Evolutionary conservation across 345 rosid species (phyloP).

Genomic region (Salix suchowensis): DNA sequence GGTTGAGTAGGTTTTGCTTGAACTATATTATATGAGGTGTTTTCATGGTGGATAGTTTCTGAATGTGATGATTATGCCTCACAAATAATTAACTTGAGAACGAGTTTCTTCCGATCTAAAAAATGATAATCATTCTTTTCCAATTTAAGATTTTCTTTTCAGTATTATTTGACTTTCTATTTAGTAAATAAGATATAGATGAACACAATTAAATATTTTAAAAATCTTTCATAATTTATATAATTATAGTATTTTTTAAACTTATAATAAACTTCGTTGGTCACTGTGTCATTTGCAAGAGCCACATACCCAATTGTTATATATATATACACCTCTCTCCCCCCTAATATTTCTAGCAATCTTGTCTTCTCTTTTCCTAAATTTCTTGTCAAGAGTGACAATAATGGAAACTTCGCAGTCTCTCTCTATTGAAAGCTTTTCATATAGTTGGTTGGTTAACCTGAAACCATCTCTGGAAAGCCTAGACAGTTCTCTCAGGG

Average conservation of each 20-base stretch:
- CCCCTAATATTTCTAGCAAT: neutral
- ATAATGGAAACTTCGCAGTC: constrained; percentile 69
- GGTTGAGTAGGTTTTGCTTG: too few species aligned
- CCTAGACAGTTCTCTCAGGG: constrained; percentile 40
- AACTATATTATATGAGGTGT: too few species aligned
- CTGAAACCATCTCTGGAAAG: constrained; percentile 58
- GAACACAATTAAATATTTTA: too few species aligned
- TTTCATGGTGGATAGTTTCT: too few species aligned
- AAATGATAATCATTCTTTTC: too few species aligned
- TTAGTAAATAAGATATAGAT: neutral
- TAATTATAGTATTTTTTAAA: too few species aligned
- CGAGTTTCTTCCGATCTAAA: too few species aligned
- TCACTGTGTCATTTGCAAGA: constrained; percentile 51
- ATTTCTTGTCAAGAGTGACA: neutral
- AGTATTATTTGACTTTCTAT: too few species aligned
- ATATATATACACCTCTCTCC: constrained; percentile 15
- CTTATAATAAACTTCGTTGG: too few species aligned
- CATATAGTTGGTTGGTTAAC: constrained; percentile 84
- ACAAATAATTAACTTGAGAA: too few species aligned
- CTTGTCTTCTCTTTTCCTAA: constrained; percentile 2
- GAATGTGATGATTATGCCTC: rapidly evolving
- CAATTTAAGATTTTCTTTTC: too few species aligned
- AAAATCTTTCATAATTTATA: too few species aligned
- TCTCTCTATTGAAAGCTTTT: constrained; percentile 88
- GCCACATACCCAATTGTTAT: constrained; percentile 39